These are phyloP conservation scores for Straminergon stramineum DNA, from an alignment of 225 moss, liverwort and hornwort species.

Conservation along the genomic window DNA sequence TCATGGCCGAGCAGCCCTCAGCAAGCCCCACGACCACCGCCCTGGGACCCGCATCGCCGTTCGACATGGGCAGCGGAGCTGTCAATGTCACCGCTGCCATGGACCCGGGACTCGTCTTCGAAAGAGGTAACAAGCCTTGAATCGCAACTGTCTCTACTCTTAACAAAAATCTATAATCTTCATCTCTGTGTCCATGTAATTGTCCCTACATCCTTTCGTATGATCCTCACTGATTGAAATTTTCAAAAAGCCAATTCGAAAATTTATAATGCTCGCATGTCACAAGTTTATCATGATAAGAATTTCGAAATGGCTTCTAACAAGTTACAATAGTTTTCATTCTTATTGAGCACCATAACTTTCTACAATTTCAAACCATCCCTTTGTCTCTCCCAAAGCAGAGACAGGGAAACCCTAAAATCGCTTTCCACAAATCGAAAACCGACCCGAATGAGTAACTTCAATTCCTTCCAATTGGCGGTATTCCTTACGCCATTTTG, in stretches of 20 bases:
- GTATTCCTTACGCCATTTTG: not conserved
- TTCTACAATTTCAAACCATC: not conserved
- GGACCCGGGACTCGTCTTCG: slow-evolving; percentile 76
- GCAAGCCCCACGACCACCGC: slow-evolving; percentile 37
- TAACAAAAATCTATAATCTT: not conserved
- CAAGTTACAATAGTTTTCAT: not conserved
- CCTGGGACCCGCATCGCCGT: slow-evolving; percentile 59
- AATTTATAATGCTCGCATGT: not conserved
- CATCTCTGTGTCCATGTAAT: not conserved
- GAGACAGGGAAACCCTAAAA: not conserved
- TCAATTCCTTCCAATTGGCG: not conserved
- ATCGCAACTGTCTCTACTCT: not conserved
- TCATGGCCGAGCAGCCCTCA: slow-evolving; percentile 67
- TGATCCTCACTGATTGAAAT: not conserved
- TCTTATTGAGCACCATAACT: not conserved
- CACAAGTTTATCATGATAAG: not conserved
- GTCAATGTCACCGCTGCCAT: slow-evolving; percentile 71
- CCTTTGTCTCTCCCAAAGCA: not conserved
- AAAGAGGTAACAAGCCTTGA: slow-evolving; percentile 43
- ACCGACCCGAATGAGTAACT: not conserved
- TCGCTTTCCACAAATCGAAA: not conserved
- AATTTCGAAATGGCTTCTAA: not conserved
- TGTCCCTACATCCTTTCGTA: not conserved
- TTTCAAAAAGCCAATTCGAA: not conserved
- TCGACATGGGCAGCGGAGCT: slow-evolving; percentile 75